Evolutionary conservation across 768 basidiomycete genomes (phyloP), one percentile per base, ranked within the genome.

Genomic region (Calocera cornea): DNA sequence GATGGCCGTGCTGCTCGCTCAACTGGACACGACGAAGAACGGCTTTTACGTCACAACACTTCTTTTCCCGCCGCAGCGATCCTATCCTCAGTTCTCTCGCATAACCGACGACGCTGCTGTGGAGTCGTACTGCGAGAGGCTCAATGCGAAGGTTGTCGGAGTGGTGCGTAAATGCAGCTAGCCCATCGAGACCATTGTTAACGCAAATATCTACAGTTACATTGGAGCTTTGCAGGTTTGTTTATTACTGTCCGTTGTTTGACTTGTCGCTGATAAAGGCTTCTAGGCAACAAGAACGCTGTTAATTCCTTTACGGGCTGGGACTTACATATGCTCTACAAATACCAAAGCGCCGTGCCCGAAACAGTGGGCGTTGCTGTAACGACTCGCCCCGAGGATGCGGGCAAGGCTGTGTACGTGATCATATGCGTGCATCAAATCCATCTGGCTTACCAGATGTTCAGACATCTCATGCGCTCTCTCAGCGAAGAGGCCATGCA

Each of bases 341-440:
- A 33, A 60, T 60, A 60, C 31, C 54, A 60, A 19, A 60, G 31
- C 10, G 54, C 19, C 31, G 22, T 60, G 7, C 54, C 54, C 10
- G 54, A 60, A 33, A 60, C 54, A 27, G 31, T 60, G 2, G 54
- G 54, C 14, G 31, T 60, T 29, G 54, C 54, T 5, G 54, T 60
- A 5, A 60, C 54, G 11, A 29, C 54, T 33, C 54, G 54, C 31
- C 54, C 54, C 2, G 54, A 60, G 31, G 54, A 60, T 60, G 54
- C 54, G 24, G 54, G 54, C 54, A 27, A 60, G 31, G 54, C 54
- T 29, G 54, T 60, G 54, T 60, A 60, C 54, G 54, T 60, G 19
- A 27, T 19, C 31, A 24, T 47, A 47, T 47, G 44, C 5, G 36
- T 47, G 19, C 19, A 47, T 7, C 3, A 7, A 47, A 47, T 8